Conservation (phyloP, 805 yeast genomes). For the Jamesozyma rosinii region DNA sequence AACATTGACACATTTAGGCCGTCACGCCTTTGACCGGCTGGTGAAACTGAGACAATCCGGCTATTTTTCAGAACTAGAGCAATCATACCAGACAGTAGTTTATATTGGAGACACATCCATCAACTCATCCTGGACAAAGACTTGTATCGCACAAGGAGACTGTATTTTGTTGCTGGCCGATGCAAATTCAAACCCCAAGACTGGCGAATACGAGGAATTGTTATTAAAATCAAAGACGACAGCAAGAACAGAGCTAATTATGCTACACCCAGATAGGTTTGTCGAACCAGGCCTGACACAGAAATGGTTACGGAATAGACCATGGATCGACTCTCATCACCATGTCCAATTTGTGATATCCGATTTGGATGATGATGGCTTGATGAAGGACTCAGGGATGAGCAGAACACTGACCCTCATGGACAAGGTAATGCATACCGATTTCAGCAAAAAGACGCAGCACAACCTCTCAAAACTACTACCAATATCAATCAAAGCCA, state of each 20-base stretch:
- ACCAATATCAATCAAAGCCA: slow-evolving; percentile 30
- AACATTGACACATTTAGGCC: slow-evolving; percentile 69
- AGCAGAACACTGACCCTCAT: slow-evolving; percentile 15
- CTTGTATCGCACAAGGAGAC: slow-evolving; percentile 92
- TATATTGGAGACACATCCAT: slow-evolving; percentile 82
- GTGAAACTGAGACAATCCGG: slow-evolving; percentile 82
- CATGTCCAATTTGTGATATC: slow-evolving; percentile 58
- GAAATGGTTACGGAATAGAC: slow-evolving; percentile 72
- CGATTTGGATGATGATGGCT: slow-evolving; percentile 14
- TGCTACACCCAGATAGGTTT: slow-evolving; percentile 72
- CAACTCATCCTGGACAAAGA: slow-evolving; percentile 79
- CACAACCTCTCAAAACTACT: slow-evolving; percentile 25
- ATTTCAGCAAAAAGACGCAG: slow-evolving; percentile 27
- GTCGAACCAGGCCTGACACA: slow-evolving; percentile 82
- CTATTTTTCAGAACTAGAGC: slow-evolving; percentile 84
- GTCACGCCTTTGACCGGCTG: slow-evolving; percentile 85
- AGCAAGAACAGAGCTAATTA: slow-evolving; percentile 77
- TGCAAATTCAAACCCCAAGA: slow-evolving; percentile 58
- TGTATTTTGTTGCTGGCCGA: slow-evolving; percentile 85
- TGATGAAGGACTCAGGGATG: slow-evolving; percentile 15
- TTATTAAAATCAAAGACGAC: slow-evolving; percentile 68
- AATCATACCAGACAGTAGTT: slow-evolving; percentile 74
- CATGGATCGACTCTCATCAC: slow-evolving; percentile 91
- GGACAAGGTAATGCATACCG: slow-evolving; percentile 25
- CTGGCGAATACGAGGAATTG: slow-evolving; percentile 80